Base-by-base conservation (phyloP, 257 asterid species). In the Solanum sejunctum region DNA sequence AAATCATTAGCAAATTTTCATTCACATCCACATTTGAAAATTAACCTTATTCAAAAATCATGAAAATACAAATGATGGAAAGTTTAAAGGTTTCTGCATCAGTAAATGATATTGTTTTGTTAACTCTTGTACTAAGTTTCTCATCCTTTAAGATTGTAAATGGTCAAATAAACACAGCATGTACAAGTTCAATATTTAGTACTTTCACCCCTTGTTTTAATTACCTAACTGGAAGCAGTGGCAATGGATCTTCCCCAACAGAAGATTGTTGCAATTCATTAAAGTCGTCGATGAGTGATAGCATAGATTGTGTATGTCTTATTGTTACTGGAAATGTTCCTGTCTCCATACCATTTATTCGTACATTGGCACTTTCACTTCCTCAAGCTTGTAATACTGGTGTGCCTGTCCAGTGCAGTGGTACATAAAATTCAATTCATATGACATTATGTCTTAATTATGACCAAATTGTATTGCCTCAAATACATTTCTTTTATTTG, bases 261-360 rank as follows among this genome's bases (percentile, higher is more conserved):
- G 66, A 61, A 49, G 90, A 81, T 1, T 94, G 98, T 89, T 94
- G 98, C 91, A 63, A 91, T 15, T 86, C 96, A 2, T 26, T 94
- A 80, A 91, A 87, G n/a, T 85, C 93, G 16, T 88, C 93, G 32
- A 84, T 86, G 89, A 16, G 84, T 10, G 87, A 75, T 47, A 92
- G 92, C 89, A 89, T 90, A 80, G 94, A 94, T 28, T 94, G 98
- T 41, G 87, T 85, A 9, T 94, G 98, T 63, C 95, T 94, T 6
- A 86, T 94, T 3, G 79, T 92, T 15, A 94, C 95, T 2, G 98
- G 98, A n/a, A 94, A 91, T 28, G 93, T 94, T 3, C 98, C 98
- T 0, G 81, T 94, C 20, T 92, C 97, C 0, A 70, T 94, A 3
- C 98, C 98, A 0, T 91, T 94, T 12, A 93, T 86, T 17, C 84